Conservation (phyloP, 2,329 filamentous ascomycete genomes). For the Rutstroemia sp. region DNA sequence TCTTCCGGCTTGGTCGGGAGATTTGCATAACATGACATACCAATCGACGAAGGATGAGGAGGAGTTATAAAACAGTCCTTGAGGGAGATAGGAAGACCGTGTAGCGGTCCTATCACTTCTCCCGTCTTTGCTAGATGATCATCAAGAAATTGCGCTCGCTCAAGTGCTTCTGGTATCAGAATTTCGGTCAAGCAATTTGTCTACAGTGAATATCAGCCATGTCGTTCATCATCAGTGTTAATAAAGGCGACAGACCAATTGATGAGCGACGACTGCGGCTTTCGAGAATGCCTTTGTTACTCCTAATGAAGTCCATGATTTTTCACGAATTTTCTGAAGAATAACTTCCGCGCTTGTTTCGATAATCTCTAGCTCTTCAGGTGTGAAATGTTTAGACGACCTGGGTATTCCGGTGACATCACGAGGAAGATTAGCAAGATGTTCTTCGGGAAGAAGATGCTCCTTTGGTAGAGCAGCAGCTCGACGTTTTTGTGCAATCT, state of each 20-base stretch:
- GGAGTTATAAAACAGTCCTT: constrained; percentile 35
- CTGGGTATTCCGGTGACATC: constrained; percentile 1
- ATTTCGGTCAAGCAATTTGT: constrained; percentile 54
- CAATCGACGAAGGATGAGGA: constrained; percentile 30
- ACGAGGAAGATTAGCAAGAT: constrained; percentile 18
- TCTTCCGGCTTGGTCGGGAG: constrained; percentile 21
- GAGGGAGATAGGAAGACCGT: constrained; percentile 35
- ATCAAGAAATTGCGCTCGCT: constrained; percentile 45
- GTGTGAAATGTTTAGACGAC: constrained; percentile 5
- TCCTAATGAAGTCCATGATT: constrained; percentile 25
- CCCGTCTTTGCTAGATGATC: constrained; percentile 37
- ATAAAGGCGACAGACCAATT: constrained; percentile 31
- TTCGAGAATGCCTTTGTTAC: constrained; percentile 40
- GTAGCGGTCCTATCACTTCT: constrained; percentile 32
- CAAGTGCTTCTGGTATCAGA: constrained; percentile 46
- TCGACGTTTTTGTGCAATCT: constrained; percentile 30
- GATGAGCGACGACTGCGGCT: constrained; percentile 41
- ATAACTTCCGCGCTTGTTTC: constrained; percentile 21
- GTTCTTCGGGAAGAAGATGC: constrained; percentile 22
- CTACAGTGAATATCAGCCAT: constrained; percentile 25
- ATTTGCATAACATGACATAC: constrained; percentile 32
- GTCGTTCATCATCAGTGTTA: background rate
- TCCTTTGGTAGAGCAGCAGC: constrained; percentile 28
- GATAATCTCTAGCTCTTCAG: constrained; percentile 22
- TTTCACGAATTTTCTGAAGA: constrained; percentile 15